phyloP scores from a whole-genome alignment of 1,284 basidiomycete species.

The Papiliotrema laurentii region DNA sequence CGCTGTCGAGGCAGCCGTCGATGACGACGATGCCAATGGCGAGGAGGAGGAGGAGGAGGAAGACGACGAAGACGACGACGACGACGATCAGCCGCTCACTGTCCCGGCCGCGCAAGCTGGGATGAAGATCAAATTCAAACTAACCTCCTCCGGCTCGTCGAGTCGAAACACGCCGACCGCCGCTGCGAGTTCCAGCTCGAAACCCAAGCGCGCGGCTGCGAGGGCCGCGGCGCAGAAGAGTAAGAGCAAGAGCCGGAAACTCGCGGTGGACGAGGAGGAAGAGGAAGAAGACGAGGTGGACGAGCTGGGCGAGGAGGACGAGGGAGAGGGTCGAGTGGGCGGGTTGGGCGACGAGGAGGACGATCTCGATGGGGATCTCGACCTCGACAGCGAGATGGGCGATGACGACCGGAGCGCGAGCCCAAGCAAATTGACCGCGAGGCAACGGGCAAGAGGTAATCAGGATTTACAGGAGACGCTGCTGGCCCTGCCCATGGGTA shows the following conservation, averaged over 20 bases:
- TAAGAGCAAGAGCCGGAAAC: too few species aligned
- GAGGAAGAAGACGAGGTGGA: conserved; percentile 10
- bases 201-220: neutral
- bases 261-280: conserved; percentile 8
- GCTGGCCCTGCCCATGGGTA: conserved; percentile 27
- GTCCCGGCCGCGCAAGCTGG: neutral
- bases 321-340: too few species aligned
- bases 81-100: neutral
- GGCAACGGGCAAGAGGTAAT: conserved; percentile 29
- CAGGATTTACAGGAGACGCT: conserved; percentile 24
- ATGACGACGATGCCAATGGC: conserved; percentile 2
- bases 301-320: conserved; percentile 3
- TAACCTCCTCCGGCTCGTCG: neutral
- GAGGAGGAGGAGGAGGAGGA: conserved; percentile 7
- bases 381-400: neutral
- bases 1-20: conserved; percentile 7
- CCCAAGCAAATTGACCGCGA: conserved; percentile 33
- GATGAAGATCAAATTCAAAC: conserved; percentile 5
- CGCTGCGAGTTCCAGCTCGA: neutral
- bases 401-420: conserved; percentile 8
- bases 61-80: conserved; percentile 9
- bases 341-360: conserved; percentile 9
- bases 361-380: conserved; percentile 2
- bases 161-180: neutral
- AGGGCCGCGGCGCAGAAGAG: neutral